These are phyloP conservation scores for Austroboletus niveus DNA, from an alignment of 1,284 basidiomycete species.

Conservation along the genomic window DNA sequence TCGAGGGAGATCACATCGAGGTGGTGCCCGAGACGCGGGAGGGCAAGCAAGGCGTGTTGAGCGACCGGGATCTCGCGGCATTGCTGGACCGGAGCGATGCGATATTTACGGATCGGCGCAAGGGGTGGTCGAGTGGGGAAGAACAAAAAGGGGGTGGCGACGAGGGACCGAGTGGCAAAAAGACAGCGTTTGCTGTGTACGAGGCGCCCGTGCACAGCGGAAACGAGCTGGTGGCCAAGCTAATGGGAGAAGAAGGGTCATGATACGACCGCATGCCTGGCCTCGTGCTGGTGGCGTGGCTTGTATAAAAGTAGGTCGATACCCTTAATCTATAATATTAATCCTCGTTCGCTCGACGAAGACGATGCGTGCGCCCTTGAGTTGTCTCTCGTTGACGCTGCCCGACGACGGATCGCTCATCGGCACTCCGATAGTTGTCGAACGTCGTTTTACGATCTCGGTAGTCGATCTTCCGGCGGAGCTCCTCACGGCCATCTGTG, in stretches of 20 bases:
- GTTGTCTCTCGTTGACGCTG: too few relatives aligned
- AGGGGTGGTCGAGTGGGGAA: constrained; percentile 66
- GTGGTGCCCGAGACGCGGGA: constrained; percentile 73
- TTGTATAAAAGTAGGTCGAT: too few relatives aligned
- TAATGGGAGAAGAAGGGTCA: constrained; percentile 55
- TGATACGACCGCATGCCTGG: neutral
- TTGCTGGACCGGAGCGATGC: constrained; percentile 80
- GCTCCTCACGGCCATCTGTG: constrained; percentile 14
- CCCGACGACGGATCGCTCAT: too few relatives aligned
- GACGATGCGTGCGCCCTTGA: constrained; percentile 6
- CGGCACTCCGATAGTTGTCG: too few relatives aligned
- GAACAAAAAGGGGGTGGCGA: neutral
- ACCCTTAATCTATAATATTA: too few relatives aligned
- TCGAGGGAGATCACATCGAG: constrained; percentile 88
- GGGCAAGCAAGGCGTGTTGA: constrained; percentile 71
- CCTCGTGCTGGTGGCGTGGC: neutral
- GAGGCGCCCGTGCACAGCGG: constrained; percentile 69
- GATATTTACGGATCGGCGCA: constrained; percentile 74
- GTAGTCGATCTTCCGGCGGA: constrained; percentile 18
- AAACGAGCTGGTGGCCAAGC: constrained; percentile 70
- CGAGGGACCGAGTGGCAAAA: constrained; percentile 33
- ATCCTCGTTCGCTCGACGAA: too few relatives aligned
- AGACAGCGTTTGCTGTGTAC: constrained; percentile 82
- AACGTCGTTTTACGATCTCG: too few relatives aligned
- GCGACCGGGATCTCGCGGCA: constrained; percentile 75